Percentiles rank a stretch among this genome's conserved stretches.
phyloP scores from a whole-genome alignment of 2,329 filamentous ascomycete species.

The Lasiodiplodia citricola region DNA sequence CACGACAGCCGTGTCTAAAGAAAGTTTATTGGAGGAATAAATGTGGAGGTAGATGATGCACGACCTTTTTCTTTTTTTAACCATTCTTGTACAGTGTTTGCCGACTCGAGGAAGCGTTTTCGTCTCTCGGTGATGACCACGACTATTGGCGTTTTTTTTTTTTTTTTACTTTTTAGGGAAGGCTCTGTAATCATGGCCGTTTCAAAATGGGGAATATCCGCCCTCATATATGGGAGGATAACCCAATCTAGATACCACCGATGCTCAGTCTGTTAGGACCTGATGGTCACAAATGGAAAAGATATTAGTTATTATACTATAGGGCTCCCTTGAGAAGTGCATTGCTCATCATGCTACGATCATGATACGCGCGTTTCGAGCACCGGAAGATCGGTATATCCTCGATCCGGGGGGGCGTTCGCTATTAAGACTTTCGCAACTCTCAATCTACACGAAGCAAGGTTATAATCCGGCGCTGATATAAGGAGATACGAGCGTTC shows the following conservation, averaged over 20 bases:
- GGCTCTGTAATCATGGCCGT: neutral
- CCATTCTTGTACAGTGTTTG: slow-evolving; percentile 15
- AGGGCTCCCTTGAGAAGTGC: too few relatives aligned
- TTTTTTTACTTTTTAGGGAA: neutral
- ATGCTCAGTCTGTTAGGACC: neutral
- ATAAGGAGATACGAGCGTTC: neutral
- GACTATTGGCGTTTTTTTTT: slow-evolving; percentile 16
- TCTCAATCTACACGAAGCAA: neutral
- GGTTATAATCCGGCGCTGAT: neutral
- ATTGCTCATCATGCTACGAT: neutral
- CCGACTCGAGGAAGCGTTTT: neutral
- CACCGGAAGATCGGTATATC: neutral
- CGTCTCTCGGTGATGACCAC: neutral
- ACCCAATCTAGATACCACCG: neutral
- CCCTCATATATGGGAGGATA: neutral
- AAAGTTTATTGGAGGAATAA: neutral
- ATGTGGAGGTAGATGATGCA: neutral
- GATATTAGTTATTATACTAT: neutral
- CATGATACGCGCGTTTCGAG: neutral
- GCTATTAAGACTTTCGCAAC: neutral
- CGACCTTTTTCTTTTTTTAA: neutral
- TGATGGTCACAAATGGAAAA: neutral
- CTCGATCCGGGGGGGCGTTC: neutral
- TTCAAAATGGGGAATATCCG: neutral
- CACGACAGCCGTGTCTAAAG: slow-evolving; percentile 18